Base-by-base conservation (phyloP, 1,284 basidiomycete species). In the Phenoliferia sp. region DNA sequence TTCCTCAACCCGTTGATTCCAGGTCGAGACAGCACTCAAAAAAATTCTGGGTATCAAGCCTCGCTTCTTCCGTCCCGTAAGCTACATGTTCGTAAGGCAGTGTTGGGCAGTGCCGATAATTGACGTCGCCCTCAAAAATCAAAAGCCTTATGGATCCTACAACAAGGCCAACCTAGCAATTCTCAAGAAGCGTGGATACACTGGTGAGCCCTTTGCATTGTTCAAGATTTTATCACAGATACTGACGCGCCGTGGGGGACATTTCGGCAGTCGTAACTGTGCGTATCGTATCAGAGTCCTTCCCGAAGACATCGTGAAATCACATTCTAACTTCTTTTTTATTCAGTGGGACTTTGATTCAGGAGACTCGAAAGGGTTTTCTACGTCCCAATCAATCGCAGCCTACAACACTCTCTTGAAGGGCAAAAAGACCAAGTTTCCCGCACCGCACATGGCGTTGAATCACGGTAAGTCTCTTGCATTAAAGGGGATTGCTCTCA, bases 11-110 rank as follows among this genome's bases (percentile, higher is more conserved):
- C 1, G 28, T 58, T 16, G 19, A 19, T 26, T 28, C 2, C 57
- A 59, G 57, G 6, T 71, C 55, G 69, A 72, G 54, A 62, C 73
- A 28, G 75, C 76, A 1, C 58, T 78, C 16, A 66, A 66, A 59
- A 77, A 76, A 71, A 78, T 78, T 59, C 59, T 78, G 34, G 77
- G 77, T n/a, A 57, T 75, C 59, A 72, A 74, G 54, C 77, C 77
- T 16, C 61, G 67, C 5, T 68, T 66, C 48, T 77, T 77, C 71
- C 68, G 70, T 9, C 44, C 26, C 7, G 31, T 39, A n/a, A 60
- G 59, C 54, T 19, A 50, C 15, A n/a, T n/a, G n/a, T n/a, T n/a
- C n/a, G n/a, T n/a, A n/a, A n/a, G n/a, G n/a, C n/a, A n/a, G n/a
- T n/a, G n/a, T n/a, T n/a, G n/a, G n/a, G n/a, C n/a, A n/a, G n/a